Evolutionary conservation across 202 grass and related monocot genomes (phyloP), one percentile per base, ranked within the genome.

Genomic region (Digitaria exilis): DNA sequence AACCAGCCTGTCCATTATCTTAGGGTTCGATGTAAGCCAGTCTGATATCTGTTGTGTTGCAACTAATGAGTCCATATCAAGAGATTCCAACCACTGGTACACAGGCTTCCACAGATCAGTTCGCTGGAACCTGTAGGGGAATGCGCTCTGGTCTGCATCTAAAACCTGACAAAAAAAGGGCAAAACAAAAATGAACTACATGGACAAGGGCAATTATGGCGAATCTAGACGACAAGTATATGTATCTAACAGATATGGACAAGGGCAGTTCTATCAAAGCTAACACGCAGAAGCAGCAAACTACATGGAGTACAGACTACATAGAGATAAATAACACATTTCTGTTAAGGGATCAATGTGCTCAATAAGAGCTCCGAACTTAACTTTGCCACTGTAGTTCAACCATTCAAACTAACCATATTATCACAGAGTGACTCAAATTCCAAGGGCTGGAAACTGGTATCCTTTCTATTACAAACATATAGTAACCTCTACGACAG

Each of bases 21-120:
- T 84, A 3, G 87, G 91, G 56, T 95, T 95, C 1, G 90, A 82
- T 78, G 86, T 70, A 68, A 95, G 83, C 96, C 93, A 98, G 8
- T 95, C 93, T 1, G 91, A 95, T 80, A 98, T 91, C 69, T 98
- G 84, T 81, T 92, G 88, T 43, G 89, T 87, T 19, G 73, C 82
- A 75, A 98, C 91, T 34, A 98, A 72, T 1, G 80, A 65, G 42
- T 98, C 93, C 70, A 88, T 90, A 37, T 95, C 85, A 60, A 95
- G 82, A 73, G 92, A 87, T 87, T 96, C 96, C 74, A 98, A 75
- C 88, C 92, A 96, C 69, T 80, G 85, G 65, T 95, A 95, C 25
- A 91, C 96, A 35, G 92, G 96, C 80, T 93, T 95, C 96, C 93
- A 98, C 12, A 98, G 85, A 79, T 98, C 93, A 49, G 96, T 96